Conservation (phyloP, 2,329 filamentous ascomycete genomes). For the Knoxdaviesia proteae region DNA sequence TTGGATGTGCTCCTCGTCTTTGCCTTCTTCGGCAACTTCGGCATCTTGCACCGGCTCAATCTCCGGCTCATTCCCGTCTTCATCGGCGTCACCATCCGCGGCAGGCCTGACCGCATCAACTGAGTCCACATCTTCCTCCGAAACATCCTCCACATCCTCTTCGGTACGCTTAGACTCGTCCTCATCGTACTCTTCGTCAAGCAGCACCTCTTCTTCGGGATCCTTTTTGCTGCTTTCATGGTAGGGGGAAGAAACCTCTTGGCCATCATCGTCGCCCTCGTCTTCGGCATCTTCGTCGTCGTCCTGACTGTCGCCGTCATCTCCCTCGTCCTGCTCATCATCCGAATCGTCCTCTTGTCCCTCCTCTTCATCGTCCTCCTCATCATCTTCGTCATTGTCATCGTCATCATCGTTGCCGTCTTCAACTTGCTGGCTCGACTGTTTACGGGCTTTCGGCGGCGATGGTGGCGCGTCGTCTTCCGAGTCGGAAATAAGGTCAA, state of each 20-base stretch:
- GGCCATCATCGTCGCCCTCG: not conserved
- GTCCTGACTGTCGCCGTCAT: not conserved
- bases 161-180: constrained; percentile 1
- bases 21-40: constrained; percentile 14
- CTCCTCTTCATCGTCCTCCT: not conserved
- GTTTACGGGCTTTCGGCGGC: not conserved
- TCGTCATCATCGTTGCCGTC: constrained; percentile 2
- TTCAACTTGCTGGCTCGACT: not conserved
- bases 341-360: constrained; percentile 2
- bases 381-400: too few species aligned
- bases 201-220: not conserved
- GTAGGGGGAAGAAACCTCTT: not conserved
- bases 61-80: constrained; percentile 2
- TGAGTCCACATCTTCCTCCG: constrained; percentile 1
- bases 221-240: not conserved
- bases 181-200: not conserved
- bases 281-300: constrained; percentile 1
- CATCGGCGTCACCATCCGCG: constrained; percentile 4
- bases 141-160: constrained; percentile 1
- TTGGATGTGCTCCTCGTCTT: constrained; percentile 8
- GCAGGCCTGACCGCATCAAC: not conserved
- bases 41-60: constrained; percentile 5
- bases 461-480: constrained; percentile 13
- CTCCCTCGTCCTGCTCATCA: constrained; percentile 6
- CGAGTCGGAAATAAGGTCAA: constrained; percentile 24